Conservation (phyloP, 2,329 filamentous ascomycete species). For the Amauroascus verrucosus region DNA sequence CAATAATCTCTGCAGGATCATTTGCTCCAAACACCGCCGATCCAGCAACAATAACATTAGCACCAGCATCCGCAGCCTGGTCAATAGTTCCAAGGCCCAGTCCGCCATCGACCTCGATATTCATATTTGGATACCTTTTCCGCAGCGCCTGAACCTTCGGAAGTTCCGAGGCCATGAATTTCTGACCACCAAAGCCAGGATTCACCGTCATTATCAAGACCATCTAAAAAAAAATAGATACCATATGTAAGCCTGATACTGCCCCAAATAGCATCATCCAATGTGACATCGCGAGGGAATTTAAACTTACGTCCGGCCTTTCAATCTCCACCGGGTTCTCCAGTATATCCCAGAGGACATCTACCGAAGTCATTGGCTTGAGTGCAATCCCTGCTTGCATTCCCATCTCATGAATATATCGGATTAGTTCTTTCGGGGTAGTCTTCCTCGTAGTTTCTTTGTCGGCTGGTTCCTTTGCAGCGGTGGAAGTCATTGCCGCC, state of each 20-base stretch:
- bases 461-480: conserved; percentile 66
- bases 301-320: conserved; percentile 78
- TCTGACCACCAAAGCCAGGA: conserved; percentile 94
- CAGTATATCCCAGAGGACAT: conserved; percentile 84
- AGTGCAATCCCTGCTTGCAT: conserved; percentile 91
- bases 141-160: conserved; percentile 84
- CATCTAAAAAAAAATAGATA: conserved; percentile 27
- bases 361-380: conserved; percentile 82
- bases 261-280: not conserved
- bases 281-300: too few relatives aligned
- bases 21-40: conserved; percentile 91
- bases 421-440: conserved; percentile 71
- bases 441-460: conserved; percentile 58
- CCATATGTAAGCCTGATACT: not conserved
- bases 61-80: conserved; percentile 85
- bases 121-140: conserved; percentile 74
- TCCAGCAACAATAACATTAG: conserved; percentile 95
- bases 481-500: conserved; percentile 72
- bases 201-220: conserved; percentile 97
- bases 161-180: conserved; percentile 93
- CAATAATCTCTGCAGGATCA: conserved; percentile 78
- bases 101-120: conserved; percentile 96
- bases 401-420: conserved; percentile 78
- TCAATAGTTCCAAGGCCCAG: conserved; percentile 82
- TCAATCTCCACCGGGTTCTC: conserved; percentile 63